A percentile compares a stretch with the other conserved stretches of the same genome.
Conservation (phyloP, 139 green algal species). For the Haematococcus lacustris region DNA sequence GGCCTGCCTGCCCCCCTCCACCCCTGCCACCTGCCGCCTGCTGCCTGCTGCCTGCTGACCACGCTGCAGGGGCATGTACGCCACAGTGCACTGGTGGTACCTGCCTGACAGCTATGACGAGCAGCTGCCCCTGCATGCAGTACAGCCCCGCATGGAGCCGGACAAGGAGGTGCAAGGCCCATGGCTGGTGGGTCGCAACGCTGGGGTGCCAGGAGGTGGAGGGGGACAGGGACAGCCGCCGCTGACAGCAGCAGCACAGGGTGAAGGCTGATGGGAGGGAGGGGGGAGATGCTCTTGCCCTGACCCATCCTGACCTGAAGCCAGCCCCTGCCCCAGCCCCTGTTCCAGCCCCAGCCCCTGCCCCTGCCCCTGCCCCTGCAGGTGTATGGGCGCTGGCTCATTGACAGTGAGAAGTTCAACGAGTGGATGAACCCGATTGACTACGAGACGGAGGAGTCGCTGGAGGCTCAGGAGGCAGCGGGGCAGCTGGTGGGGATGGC, state of each 20-base stretch:
- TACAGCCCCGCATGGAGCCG: constrained; percentile 28
- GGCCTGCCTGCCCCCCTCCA: no score
- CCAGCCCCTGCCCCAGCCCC: no score
- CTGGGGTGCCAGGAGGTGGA: neutral
- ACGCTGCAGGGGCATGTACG: no score
- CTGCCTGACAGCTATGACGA: constrained; percentile 77
- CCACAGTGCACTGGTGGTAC: constrained; percentile 85
- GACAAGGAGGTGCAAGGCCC: constrained; percentile 4
- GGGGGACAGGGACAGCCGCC: no score
- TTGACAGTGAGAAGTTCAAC: constrained; percentile 79
- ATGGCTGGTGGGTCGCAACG: constrained; percentile 21
- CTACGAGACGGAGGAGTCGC: constrained; percentile 55
- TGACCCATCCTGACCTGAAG: no score
- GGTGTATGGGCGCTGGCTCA: constrained; percentile 67
- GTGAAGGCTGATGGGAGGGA: no score
- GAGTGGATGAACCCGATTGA: constrained; percentile 89
- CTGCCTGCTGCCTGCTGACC: no score
- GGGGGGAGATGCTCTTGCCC: no score
- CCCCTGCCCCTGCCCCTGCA: no score
- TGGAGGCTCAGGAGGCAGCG: constrained; percentile 18
- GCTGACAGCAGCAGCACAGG: no score
- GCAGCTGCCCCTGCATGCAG: constrained; percentile 15
- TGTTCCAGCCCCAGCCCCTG: no score
- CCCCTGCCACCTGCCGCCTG: no score
- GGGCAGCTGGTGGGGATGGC: neutral